phyloP scores from a whole-genome alignment of 495 filamentous ascomycete genomes.

The Daldinia childiae region DNA sequence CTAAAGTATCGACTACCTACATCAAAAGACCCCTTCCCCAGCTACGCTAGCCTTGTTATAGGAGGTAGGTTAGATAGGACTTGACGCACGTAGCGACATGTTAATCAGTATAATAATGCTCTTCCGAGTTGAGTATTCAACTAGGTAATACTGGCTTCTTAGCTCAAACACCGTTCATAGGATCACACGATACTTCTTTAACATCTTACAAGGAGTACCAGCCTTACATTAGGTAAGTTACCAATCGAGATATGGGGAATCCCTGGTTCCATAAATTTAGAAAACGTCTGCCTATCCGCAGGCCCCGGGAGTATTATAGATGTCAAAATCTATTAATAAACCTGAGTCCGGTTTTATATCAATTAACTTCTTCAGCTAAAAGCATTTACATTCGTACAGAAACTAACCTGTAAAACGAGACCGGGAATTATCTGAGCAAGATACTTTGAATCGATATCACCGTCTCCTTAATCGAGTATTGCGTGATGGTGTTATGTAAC shows the following conservation, averaged over 20 bases:
- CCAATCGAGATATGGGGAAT: constrained; percentile 2
- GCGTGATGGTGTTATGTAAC: constrained; percentile 10
- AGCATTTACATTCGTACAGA: neutral
- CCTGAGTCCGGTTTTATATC: too few relatives aligned
- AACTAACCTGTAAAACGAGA: neutral
- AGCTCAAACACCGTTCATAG: neutral
- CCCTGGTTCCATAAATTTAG: constrained; percentile 14
- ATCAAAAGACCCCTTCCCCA: neutral
- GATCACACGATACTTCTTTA: neutral
- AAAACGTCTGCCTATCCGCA: constrained; percentile 15
- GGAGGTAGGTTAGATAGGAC: neutral
- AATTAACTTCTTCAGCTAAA: neutral
- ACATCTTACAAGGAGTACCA: neutral
- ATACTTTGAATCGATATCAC: neutral
- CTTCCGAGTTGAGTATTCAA: neutral
- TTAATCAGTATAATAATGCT: neutral
- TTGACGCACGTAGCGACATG: neutral
- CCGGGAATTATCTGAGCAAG: neutral
- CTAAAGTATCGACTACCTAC: constrained; percentile 1
- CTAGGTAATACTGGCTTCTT: neutral
- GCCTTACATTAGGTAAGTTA: neutral
- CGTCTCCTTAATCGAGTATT: neutral
- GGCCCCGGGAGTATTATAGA: neutral
- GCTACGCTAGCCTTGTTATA: neutral
- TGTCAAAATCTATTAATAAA: constrained; percentile 27